A percentile compares a stretch with the other conserved stretches of the same genome.
phyloP scores from a whole-genome alignment of 345 rosid species.

The Xanthoceras sorbifolium region DNA sequence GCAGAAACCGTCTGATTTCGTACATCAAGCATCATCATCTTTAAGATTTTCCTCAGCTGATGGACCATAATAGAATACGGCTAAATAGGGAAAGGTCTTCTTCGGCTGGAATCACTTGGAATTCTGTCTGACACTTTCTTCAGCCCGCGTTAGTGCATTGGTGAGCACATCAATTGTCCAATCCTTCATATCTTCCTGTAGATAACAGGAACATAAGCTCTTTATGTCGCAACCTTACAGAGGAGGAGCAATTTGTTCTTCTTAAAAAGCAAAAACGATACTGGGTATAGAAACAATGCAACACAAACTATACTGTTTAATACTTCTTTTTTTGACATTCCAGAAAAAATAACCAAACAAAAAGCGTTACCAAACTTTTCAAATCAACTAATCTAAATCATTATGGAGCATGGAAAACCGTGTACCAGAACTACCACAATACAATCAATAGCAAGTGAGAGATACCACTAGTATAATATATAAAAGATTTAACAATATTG shows the following conservation, averaged over 20 bases:
- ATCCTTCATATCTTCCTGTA: constrained; percentile 81
- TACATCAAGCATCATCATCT: background rate
- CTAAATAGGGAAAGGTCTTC: background rate
- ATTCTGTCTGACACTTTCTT: constrained; percentile 56
- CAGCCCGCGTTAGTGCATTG: constrained; percentile 68
- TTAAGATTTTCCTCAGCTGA: background rate
- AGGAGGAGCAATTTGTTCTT: background rate
- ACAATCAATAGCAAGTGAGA: background rate
- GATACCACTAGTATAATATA: background rate
- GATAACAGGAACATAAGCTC: background rate
- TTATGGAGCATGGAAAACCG: background rate
- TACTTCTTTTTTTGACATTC: background rate
- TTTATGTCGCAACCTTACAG: background rate
- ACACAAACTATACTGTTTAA: background rate
- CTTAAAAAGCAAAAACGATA: background rate
- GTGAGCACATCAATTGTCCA: constrained; percentile 92
- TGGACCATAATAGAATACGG: background rate
- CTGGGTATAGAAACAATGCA: background rate
- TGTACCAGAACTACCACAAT: background rate
- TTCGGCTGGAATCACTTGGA: constrained; percentile 29
- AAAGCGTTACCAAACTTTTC: background rate
- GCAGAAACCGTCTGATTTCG: background rate
- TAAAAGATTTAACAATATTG: background rate
- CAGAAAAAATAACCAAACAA: background rate
- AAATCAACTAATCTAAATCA: background rate